phyloP scores from a whole-genome alignment of 2,329 filamentous ascomycete species.

The Ophiostoma perfectum region DNA sequence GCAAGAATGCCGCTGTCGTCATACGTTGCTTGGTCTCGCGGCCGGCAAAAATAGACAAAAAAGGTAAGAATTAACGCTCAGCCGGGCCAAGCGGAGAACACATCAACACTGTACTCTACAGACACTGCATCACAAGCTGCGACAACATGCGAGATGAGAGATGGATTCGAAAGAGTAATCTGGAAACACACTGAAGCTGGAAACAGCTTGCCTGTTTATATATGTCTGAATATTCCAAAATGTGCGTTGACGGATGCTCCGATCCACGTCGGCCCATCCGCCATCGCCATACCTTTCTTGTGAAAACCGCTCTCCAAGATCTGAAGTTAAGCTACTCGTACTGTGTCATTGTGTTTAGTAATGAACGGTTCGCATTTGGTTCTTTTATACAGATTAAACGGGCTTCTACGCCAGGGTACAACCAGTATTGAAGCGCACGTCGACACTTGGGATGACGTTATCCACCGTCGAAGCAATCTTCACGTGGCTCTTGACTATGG shows the following conservation, averaged over 20 bases:
- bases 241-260: background rate
- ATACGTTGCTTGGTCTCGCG: background rate
- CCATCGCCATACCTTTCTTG: background rate
- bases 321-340: background rate
- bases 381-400: background rate
- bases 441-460: no score
- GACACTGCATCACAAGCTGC: no score
- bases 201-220: no score
- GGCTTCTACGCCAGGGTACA: background rate
- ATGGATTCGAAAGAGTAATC: no score
- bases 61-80: background rate
- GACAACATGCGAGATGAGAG: no score
- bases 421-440: background rate
- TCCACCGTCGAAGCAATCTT: no score
- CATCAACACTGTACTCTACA: background rate
- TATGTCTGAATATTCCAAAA: no score
- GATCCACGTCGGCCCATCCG: background rate
- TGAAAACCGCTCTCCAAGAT: background rate
- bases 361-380: background rate
- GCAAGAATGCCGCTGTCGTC: background rate
- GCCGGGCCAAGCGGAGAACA: background rate
- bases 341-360: background rate
- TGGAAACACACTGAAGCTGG: no score
- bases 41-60: slow-evolving; percentile 14
- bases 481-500: no score